Base-by-base conservation (phyloP, 2,329 filamentous ascomycete genomes). In the Xylariaceae sp. region DNA sequence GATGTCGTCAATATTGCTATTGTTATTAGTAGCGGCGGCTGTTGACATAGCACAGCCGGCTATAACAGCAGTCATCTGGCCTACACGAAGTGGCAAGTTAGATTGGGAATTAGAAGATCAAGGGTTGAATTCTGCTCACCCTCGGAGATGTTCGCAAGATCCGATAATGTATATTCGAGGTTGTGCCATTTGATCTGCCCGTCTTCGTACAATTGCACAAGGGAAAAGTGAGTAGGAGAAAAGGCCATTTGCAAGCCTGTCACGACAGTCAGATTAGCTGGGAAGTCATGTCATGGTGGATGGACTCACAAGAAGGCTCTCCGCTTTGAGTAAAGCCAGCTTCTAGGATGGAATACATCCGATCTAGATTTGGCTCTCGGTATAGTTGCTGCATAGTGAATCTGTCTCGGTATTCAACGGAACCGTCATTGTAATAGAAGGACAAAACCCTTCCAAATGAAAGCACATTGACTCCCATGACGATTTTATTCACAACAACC, bases 401-500 rank as follows among this genome's bases (percentile, higher is more conserved):
- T 9, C 91, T 83, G 68, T 95, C 89, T 58, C 90, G 85, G 72
- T 93, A 90, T 66, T 94, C 87, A 2, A 95, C 79, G 0, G 86
- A 88, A 9, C 92, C 90, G 70, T 96, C 92, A 62, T 89, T 89
- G 66, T 90, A 90, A 30, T 82, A 82, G 60, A 96, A 78, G 35
- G 88, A 86, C 2, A 96, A 64, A 1, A 88, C 80, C 60, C 85
- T 90, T 53, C 89, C 88, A 61, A 88, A 85, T 66, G 88, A 88
- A 15, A 89, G 78, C 2, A 85, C 77, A 51, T 88, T 82, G 35
- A 94, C 77, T 0, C 84, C 83, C 45, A 96, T 74, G 1, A 92
- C 77, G 23, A 89, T 80, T 70, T 90, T 92, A 65, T 88, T 84
- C 37, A 89, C 77, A 13, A 84, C 73, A 6, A 90, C 79, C 53